These are phyloP conservation scores for Mytilinidion resinicola DNA, from an alignment of 495 filamentous ascomycete species.

Conservation along the genomic window DNA sequence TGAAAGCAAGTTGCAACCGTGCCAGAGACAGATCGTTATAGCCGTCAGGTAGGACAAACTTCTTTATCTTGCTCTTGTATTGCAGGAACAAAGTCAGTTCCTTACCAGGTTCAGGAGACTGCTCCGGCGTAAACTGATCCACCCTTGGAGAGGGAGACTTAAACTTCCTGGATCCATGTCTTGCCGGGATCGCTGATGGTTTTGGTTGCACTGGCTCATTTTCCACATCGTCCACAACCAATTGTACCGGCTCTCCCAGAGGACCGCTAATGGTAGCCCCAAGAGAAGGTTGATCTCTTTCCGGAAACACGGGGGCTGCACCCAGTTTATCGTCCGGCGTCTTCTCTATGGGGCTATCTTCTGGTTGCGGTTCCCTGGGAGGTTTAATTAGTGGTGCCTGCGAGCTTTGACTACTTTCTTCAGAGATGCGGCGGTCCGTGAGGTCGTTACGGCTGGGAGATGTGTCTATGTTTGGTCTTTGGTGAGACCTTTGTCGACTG, in stretches of 20 bases:
- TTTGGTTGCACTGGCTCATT: slow-evolving; percentile 6
- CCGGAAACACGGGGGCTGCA: slow-evolving; percentile 35
- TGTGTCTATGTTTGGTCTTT: slow-evolving; percentile 47
- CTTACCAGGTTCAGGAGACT: slow-evolving; percentile 72
- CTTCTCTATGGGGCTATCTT: slow-evolving; percentile 46
- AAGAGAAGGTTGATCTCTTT: slow-evolving; percentile 17
- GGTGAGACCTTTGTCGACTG: slow-evolving; percentile 54
- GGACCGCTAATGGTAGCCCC: slow-evolving; percentile 26
- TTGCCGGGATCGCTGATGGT: slow-evolving; percentile 14
- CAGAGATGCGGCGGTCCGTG: slow-evolving; percentile 57
- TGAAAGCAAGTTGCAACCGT: slow-evolving; percentile 90
- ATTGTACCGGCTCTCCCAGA: slow-evolving; percentile 16
- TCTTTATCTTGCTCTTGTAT: slow-evolving; percentile 95
- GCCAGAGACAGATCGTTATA: slow-evolving; percentile 76
- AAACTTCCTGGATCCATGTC: slow-evolving; percentile 22
- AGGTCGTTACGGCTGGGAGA: slow-evolving; percentile 52
- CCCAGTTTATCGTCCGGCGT: slow-evolving; percentile 57
- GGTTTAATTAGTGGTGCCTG: slow-evolving; percentile 38
- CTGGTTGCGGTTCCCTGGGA: slow-evolving; percentile 24
- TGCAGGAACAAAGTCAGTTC: slow-evolving; percentile 94
- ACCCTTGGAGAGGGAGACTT: slow-evolving; percentile 40
- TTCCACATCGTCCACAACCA: slow-evolving; percentile 12
- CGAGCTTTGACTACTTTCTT: slow-evolving; percentile 43
- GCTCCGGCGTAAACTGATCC: slow-evolving; percentile 56
- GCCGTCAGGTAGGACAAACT: slow-evolving; percentile 82